Evolutionary conservation across 228 moss, liverwort and hornwort species (phyloP).

Genomic region (Sphagnum magellanicum): DNA sequence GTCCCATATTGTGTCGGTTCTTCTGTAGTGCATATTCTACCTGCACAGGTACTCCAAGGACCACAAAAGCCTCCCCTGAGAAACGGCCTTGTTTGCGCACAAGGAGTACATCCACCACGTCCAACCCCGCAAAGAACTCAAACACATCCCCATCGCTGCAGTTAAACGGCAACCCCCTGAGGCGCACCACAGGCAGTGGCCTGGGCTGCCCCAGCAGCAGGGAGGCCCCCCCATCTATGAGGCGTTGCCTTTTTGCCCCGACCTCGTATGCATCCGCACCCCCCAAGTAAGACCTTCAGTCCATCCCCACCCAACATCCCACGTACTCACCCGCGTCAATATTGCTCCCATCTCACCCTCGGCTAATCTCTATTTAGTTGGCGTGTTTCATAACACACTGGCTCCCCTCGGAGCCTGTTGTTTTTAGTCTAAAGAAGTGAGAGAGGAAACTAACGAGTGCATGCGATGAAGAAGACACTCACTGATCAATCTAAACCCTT

Average conservation of each 20-base stretch:
- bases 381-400: slow-evolving; percentile 18
- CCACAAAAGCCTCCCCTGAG: slow-evolving; percentile 79
- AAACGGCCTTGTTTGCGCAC: slow-evolving; percentile 83
- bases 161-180: slow-evolving; percentile 89
- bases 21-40: slow-evolving; percentile 84
- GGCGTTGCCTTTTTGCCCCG: slow-evolving; percentile 86
- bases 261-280: slow-evolving; percentile 83
- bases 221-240: slow-evolving; percentile 70
- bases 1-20: slow-evolving; percentile 87
- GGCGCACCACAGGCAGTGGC: slow-evolving; percentile 75
- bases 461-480: slow-evolving; percentile 1
- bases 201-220: slow-evolving; percentile 64
- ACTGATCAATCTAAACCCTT: not conserved
- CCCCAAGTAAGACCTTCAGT: slow-evolving; percentile 90
- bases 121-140: slow-evolving; percentile 83
- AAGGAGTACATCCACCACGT: slow-evolving; percentile 81
- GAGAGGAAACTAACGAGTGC: slow-evolving; percentile 8
- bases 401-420: slow-evolving; percentile 18
- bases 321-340: slow-evolving; percentile 73
- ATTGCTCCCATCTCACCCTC: slow-evolving; percentile 32
- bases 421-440: slow-evolving; percentile 12
- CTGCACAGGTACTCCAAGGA: slow-evolving; percentile 79
- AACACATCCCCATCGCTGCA: slow-evolving; percentile 85
- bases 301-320: slow-evolving; percentile 59
- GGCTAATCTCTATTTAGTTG: slow-evolving; percentile 4